These are phyloP conservation scores for Taxillus chinensis DNA, from an alignment of 164 flowering plant species.

Conservation along the genomic window DNA sequence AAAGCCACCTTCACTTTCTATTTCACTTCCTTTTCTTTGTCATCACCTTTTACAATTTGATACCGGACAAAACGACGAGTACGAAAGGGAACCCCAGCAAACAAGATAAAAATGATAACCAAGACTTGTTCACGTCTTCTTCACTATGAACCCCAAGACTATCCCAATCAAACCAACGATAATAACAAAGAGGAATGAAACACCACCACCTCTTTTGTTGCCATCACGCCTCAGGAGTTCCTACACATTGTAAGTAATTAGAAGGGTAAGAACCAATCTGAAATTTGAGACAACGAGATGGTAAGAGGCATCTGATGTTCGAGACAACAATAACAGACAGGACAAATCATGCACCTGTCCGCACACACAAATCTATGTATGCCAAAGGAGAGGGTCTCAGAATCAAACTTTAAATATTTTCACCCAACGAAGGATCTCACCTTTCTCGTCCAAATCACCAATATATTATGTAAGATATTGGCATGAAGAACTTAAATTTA, in stretches of 20 bases:
- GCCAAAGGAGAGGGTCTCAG: no score
- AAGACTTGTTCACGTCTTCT: conserved; percentile 25
- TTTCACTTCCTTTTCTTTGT: not conserved
- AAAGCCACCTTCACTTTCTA: not conserved
- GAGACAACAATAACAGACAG: not conserved
- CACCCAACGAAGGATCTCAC: no score
- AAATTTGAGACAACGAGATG: no score
- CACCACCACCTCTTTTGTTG: conserved; percentile 30
- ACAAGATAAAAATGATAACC: not conserved
- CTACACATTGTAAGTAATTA: conserved; percentile 17
- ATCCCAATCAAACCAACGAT: conserved; percentile 48
- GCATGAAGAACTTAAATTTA: no score
- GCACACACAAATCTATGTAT: no score
- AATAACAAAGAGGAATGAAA: conserved; percentile 34
- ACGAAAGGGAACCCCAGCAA: not conserved
- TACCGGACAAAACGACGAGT: not conserved
- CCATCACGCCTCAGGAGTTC: conserved; percentile 46
- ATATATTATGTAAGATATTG: no score
- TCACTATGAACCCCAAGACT: conserved; percentile 46
- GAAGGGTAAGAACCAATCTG: no score
- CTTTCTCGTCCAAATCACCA: no score
- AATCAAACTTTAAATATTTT: no score
- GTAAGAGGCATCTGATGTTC: not conserved
- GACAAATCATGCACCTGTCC: not conserved
- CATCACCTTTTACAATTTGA: not conserved